These are phyloP conservation scores for Malus asiatica DNA, from an alignment of 306 rosid species.

Conservation along the genomic window DNA sequence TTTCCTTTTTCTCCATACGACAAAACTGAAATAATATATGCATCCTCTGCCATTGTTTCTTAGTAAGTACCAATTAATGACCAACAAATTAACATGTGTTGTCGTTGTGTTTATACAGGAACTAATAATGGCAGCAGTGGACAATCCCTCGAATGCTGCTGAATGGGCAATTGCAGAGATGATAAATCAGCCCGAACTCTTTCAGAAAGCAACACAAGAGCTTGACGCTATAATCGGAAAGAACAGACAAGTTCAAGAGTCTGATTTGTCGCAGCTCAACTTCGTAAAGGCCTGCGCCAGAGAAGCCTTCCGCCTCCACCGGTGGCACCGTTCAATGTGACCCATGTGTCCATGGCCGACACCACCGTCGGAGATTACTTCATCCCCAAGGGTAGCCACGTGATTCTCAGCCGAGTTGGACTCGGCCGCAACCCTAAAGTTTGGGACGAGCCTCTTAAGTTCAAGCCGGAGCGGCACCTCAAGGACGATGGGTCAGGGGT, in stretches of 20 bases:
- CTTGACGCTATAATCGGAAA: neutral
- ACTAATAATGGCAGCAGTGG: neutral
- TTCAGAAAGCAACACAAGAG: neutral
- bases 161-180: neutral
- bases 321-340: neutral
- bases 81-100: neutral
- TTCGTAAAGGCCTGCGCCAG: neutral
- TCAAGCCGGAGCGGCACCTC: neutral
- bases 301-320: slow-evolving; percentile 26
- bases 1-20: neutral
- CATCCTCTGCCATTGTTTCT: no score
- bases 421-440: slow-evolving; percentile 24
- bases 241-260: neutral
- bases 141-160: neutral
- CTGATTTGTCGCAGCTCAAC: neutral
- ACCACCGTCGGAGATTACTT: slow-evolving; percentile 5
- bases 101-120: neutral
- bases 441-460: slow-evolving; percentile 26
- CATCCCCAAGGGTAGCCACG: slow-evolving; percentile 34
- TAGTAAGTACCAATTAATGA: no score
- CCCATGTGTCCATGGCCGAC: slow-evolving; percentile 23
- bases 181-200: neutral
- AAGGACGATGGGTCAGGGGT: neutral
- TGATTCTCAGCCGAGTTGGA: slow-evolving; percentile 14
- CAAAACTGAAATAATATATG: no score